Conservation (phyloP, 805 yeast species). For the baker's yeast (Saccharomyces cerevisiae) region DNA sequence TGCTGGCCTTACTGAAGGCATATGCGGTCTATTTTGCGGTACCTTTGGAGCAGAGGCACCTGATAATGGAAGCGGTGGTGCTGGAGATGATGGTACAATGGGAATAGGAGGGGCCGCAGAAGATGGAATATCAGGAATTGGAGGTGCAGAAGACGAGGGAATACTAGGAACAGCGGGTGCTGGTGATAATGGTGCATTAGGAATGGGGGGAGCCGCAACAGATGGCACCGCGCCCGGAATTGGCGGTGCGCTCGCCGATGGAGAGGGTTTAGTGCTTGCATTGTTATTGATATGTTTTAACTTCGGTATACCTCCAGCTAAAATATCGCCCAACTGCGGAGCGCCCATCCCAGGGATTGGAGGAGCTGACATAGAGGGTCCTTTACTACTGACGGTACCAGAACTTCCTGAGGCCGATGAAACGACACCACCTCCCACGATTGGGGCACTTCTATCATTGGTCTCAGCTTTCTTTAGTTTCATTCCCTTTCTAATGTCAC, state of each 20-base stretch:
- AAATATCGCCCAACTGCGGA: slow-evolving; percentile 29
- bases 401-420: slow-evolving; percentile 19
- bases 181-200: background rate
- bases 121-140: background rate
- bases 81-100: background rate
- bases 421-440: slow-evolving; percentile 35
- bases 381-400: background rate
- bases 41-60: background rate
- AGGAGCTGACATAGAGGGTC: slow-evolving; percentile 17
- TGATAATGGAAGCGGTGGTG: slow-evolving; percentile 5
- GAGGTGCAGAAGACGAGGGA: background rate
- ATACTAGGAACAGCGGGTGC: slow-evolving; percentile 1
- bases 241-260: slow-evolving; percentile 6
- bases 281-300: slow-evolving; percentile 41
- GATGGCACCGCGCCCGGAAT: slow-evolving; percentile 12
- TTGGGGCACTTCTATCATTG: slow-evolving; percentile 58
- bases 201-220: slow-evolving; percentile 5
- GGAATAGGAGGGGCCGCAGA: slow-evolving; percentile 5
- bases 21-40: slow-evolving; percentile 9
- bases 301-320: slow-evolving; percentile 73
- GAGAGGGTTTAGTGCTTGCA: slow-evolving; percentile 5
- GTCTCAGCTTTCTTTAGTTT: slow-evolving; percentile 55
- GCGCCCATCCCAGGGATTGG: slow-evolving; percentile 27
- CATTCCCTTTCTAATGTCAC: slow-evolving; percentile 73
- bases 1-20: slow-evolving; percentile 17